Evolutionary conservation across 345 rosid genomes (phyloP).

Genomic region (Citrus trifoliata): DNA sequence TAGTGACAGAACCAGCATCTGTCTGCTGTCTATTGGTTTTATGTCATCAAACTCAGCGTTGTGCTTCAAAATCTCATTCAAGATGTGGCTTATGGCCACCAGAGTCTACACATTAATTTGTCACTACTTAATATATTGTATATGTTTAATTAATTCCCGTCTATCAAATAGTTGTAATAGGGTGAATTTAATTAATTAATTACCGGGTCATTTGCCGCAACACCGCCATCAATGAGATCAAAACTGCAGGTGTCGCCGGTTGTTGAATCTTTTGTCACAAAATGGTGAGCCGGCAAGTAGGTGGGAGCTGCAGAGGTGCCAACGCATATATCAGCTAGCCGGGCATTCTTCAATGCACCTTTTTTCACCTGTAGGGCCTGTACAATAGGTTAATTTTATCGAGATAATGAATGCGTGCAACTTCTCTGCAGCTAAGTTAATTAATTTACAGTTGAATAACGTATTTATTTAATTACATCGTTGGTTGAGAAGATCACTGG

Average conservation of each 20-base stretch:
- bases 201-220: constrained; percentile 32
- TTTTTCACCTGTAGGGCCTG: too few relatives aligned
- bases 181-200: neutral
- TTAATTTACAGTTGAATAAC: too few relatives aligned
- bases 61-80: constrained; percentile 8
- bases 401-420: too few relatives aligned
- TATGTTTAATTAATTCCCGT: too few relatives aligned
- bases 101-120: neutral
- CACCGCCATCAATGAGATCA: constrained; percentile 31
- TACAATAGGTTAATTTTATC: too few relatives aligned
- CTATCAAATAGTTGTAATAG: too few relatives aligned
- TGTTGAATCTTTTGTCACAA: constrained; percentile 8
- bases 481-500: constrained; percentile 17
- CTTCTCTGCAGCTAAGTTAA: too few relatives aligned
- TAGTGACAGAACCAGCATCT: neutral
- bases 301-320: constrained; percentile 34
- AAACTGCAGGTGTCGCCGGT: neutral
- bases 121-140: too few relatives aligned
- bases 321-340: constrained; percentile 25
- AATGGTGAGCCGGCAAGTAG: constrained; percentile 22
- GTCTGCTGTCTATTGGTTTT: neutral
- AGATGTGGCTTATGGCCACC: constrained; percentile 12
- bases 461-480: neutral
- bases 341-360: constrained; percentile 6
- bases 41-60: neutral